A percentile compares a stretch with the other conserved stretches of the same genome.
Evolutionary conservation across 108 stramenopile genomes (phyloP).

Genomic region (Epithemia pelagica): DNA sequence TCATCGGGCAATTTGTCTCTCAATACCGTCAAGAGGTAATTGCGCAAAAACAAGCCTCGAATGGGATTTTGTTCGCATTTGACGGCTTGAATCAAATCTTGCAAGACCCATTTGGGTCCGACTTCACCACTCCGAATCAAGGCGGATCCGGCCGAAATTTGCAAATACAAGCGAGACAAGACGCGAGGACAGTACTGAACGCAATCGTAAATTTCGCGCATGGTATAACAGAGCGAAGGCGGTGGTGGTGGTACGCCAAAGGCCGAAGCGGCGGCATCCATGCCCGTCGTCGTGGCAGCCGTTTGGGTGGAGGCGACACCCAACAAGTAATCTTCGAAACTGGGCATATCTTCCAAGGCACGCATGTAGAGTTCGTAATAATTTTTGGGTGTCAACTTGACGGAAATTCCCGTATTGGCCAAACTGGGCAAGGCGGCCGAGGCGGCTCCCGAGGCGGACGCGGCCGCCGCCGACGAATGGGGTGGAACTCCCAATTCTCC

Average conservation of each 20-base stretch:
- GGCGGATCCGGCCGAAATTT: conserved; percentile 93
- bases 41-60: conserved; percentile 95
- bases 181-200: conserved; percentile 93
- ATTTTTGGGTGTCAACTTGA: conserved; percentile 85
- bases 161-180: conserved; percentile 94
- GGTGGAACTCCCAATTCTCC: conserved; percentile 87
- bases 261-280: not conserved
- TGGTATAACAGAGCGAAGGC: conserved; percentile 38
- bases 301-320: conserved; percentile 26
- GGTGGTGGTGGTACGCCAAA: too few relatives aligned
- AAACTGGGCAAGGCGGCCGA: too few relatives aligned
- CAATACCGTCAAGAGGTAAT: conserved; percentile 87
- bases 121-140: conserved; percentile 81
- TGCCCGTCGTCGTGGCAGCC: not conserved
- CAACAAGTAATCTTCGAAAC: conserved; percentile 89
- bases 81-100: conserved; percentile 92
- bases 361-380: conserved; percentile 99
- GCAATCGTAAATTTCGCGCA: conserved; percentile 86
- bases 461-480: conserved; percentile 35
- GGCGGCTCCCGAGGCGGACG: conserved; percentile 25
- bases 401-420: conserved; percentile 25
- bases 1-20: conserved; percentile 93
- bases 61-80: conserved; percentile 99
- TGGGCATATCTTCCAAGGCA: conserved; percentile 89
- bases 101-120: conserved; percentile 74